Evolutionary conservation across 2,329 filamentous ascomycete genomes (phyloP), one percentile per base, ranked within the genome.

Genomic region (Fusarium dimerum): DNA sequence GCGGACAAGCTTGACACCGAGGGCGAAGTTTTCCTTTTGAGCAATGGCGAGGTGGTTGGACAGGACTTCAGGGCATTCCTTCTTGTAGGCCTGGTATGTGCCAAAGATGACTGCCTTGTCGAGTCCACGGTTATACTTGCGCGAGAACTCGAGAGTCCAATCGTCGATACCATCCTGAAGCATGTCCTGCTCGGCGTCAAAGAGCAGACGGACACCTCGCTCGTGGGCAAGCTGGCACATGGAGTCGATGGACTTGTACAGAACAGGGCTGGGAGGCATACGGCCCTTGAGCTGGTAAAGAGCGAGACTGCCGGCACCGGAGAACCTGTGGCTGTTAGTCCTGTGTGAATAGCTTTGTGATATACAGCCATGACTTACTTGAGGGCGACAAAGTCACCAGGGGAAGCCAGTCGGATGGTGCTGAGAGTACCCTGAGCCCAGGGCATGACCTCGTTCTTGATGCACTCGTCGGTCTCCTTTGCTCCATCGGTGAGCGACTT

Each of bases 151-250:
- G 45, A 94, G 72, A 6, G 87, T 90, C 88, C 91, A 93, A 61
- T 84, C 81, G 68, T 94, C 87, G 55, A 95, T 93, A 8, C 90
- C 90, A 6, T 81, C 76, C 72, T 96, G 90, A 30, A 94, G 81
- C 50, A 83, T 80, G 51, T 87, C 85, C 70, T 96, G 90, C 72
- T 97, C 92, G 2, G 91, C 92, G 57, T 95, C 90, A 56, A 96
- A 90, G 2, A 96, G 82, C 1, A 97, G 79, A 3, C 84, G 81
- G 3, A 96, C 84, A 20, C 86, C 84, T 47, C 86, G 84, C 38
- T 82, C 75, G 2, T 83, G 79, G 0, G 91, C 91, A 15, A 88
- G 81, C 43, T 85, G 76, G 72, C 91, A 95, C 58, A 95, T 86
- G 45, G 83, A 78, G 60, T 89, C 82, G 56, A 96, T 89, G 13